phyloP scores from a whole-genome alignment of 179 eudicot genomes.

The Drosera spatulata region DNA sequence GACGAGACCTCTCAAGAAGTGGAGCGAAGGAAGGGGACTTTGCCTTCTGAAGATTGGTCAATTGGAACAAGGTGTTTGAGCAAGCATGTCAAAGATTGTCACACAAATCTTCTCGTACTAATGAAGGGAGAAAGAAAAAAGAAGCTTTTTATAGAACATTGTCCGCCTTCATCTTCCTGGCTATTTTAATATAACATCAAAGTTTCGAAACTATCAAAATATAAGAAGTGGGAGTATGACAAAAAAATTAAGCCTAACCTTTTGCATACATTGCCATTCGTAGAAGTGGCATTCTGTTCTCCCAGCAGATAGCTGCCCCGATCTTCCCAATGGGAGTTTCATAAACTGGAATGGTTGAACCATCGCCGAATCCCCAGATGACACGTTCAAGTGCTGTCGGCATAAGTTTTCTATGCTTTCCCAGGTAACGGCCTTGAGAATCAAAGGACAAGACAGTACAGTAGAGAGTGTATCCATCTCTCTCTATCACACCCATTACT shows the following conservation, averaged over 20 bases:
- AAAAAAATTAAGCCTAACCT: conserved; percentile 28
- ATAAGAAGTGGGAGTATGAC: no score
- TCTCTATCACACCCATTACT: conserved; percentile 88
- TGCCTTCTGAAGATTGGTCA: no score
- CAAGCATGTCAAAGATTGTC: no score
- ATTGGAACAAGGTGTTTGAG: no score
- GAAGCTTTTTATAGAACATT: no score
- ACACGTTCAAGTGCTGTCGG: conserved; percentile 89
- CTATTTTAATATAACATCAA: no score
- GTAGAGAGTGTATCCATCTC: conserved; percentile 92
- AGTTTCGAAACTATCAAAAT: no score
- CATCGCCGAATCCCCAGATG: conserved; percentile 98
- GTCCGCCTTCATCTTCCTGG: no score
- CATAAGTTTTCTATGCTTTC: conserved; percentile 94
- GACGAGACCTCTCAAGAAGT: no score
- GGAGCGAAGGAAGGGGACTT: no score
- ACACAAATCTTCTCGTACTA: no score
- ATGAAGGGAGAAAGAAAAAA: no score
- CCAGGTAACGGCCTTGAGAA: conserved; percentile 81
- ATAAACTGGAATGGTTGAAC: conserved; percentile 86
- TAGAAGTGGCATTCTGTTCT: conserved; percentile 89
- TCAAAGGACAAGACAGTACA: conserved; percentile 81
- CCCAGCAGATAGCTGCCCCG: conserved; percentile 98
- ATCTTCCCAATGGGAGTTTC: conserved; percentile 83
- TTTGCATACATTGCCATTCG: conserved; percentile 94